A percentile compares a stretch with the other conserved stretches of the same genome.
These are phyloP conservation scores for Purshia tridentata DNA, from an alignment of 306 rosid species.

Conservation along the genomic window DNA sequence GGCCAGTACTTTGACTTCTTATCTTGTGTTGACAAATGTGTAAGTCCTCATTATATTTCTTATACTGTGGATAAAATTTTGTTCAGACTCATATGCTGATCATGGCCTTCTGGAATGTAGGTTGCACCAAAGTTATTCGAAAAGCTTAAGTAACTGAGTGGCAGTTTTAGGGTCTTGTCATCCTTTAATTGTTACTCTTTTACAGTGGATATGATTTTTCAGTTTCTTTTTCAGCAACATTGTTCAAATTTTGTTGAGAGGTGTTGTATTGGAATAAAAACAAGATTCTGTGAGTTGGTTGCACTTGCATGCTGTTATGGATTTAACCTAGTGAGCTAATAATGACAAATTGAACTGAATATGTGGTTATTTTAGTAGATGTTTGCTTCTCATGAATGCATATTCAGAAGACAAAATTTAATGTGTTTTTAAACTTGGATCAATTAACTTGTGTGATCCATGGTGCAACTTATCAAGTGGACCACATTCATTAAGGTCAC, in stretches of 20 bases:
- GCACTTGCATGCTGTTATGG: background rate
- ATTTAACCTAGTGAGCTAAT: too few relatives aligned
- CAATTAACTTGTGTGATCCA: too few relatives aligned
- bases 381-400: too few relatives aligned
- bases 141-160: slow-evolving; percentile 9
- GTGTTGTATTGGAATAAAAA: background rate
- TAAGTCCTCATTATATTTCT: slow-evolving; percentile 32
- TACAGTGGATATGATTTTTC: background rate
- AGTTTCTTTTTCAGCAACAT: background rate
- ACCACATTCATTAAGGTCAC: too few relatives aligned
- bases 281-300: background rate
- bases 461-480: too few relatives aligned
- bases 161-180: background rate
- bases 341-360: too few relatives aligned
- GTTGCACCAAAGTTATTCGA: slow-evolving; percentile 14
- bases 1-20: slow-evolving; percentile 79
- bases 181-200: background rate
- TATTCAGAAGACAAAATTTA: too few relatives aligned
- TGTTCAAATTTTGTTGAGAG: background rate
- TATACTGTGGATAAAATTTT: background rate
- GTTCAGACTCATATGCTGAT: background rate
- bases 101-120: background rate
- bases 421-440: too few relatives aligned
- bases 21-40: slow-evolving; percentile 77
- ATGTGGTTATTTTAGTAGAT: too few relatives aligned